A percentile compares a stretch with the other conserved stretches of the same genome.
phyloP scores from a whole-genome alignment of 2,329 filamentous ascomycete genomes.

The Cytospora piceae region DNA sequence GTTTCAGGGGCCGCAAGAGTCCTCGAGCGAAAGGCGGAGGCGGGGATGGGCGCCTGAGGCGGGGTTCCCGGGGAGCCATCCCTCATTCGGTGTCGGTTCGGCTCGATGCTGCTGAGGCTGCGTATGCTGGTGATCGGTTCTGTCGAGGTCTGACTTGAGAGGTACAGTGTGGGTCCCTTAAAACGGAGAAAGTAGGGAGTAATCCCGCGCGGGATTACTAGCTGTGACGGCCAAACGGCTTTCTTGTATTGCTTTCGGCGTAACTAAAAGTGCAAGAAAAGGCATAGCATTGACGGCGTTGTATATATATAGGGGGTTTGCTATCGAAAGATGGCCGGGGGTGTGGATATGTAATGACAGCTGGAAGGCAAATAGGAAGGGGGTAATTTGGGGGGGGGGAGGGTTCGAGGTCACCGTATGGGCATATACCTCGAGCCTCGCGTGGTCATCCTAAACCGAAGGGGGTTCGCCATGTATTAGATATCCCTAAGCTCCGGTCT shows the following conservation, averaged over 20 bases:
- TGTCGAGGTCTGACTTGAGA: not conserved
- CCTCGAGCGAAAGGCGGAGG: not conserved
- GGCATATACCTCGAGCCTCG: not conserved
- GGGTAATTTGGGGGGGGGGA: not conserved
- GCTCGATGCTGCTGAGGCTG: conserved; percentile 14
- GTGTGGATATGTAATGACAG: not conserved
- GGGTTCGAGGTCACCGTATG: not conserved
- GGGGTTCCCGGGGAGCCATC: not conserved
- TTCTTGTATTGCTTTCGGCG: not conserved
- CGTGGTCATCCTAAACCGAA: not conserved
- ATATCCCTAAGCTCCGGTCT: not conserved
- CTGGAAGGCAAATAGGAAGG: not conserved
- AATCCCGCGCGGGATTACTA: not conserved
- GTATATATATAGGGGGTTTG: not conserved
- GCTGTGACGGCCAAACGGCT: not conserved
- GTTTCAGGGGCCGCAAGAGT: not conserved
- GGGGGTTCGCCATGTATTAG: not conserved
- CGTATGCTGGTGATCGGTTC: conserved; percentile 9
- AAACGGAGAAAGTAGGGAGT: too few relatives aligned
- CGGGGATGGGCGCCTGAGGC: not conserved
- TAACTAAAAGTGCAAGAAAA: not conserved
- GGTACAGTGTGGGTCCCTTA: not conserved
- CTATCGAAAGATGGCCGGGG: not conserved
- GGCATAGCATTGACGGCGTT: conserved; percentile 1
- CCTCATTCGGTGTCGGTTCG: conserved; percentile 4